Conservation (phyloP, 108 stramenopile species). For the Conticribra guillardii region DNA sequence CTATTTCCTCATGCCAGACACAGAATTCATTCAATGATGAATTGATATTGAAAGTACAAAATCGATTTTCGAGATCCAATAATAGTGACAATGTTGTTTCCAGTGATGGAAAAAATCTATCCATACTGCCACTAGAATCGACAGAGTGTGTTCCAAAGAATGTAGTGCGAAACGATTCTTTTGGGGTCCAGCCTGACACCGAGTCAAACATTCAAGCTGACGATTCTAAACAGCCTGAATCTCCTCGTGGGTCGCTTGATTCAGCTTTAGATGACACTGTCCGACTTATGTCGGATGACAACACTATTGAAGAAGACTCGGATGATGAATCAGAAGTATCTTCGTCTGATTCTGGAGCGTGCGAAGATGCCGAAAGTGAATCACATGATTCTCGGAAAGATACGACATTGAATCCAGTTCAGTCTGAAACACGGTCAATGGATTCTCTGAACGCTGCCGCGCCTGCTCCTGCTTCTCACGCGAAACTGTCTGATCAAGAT, state of each 20-base stretch:
- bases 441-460: not conserved
- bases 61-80: not conserved
- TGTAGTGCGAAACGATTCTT: too few species aligned
- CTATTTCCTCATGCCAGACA: not conserved
- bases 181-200: too few species aligned
- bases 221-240: not conserved
- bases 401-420: not conserved
- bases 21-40: not conserved
- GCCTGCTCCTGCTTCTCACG: not conserved
- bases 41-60: not conserved
- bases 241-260: not conserved
- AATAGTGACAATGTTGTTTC: not conserved
- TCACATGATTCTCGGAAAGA: too few species aligned
- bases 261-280: too few species aligned
- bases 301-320: too few species aligned
- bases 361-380: too few species aligned
- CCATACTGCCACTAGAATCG: not conserved
- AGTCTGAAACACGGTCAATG: not conserved
- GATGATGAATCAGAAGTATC: too few species aligned
- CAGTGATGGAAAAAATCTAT: not conserved
- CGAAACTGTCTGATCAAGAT: slow-evolving; percentile 4
- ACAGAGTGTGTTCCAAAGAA: not conserved
- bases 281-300: too few species aligned
- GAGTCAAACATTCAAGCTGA: too few species aligned
- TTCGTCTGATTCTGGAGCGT: too few species aligned